Evolutionary conservation across 164 flowering plant species (phyloP), one percentile per base, ranked within the genome.

Genomic region (Piper longum): DNA sequence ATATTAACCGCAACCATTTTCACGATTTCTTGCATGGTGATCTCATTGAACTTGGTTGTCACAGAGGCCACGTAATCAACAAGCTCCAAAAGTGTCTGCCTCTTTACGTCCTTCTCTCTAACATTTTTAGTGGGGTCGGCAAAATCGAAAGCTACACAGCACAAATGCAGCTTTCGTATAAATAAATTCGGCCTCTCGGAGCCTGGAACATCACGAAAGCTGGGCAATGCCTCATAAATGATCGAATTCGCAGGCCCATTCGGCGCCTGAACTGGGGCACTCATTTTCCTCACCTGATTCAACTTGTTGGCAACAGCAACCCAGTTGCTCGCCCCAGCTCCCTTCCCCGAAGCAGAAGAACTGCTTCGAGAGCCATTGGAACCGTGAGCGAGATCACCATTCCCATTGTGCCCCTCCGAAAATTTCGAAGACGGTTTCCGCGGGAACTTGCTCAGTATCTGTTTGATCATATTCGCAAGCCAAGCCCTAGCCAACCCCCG

Each of bases 81-180:
- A 43, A 88, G 85, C 75, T 88, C 91, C 54, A 85, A 83, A 77
- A 88, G 70, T 26, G 89, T 84, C 71, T 82, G 89, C 71, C 89
- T 54, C 82, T 88, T 87, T 43, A 83, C 69, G 19, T 87, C 95
- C 71, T 87, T 87, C 72, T 85, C 91, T 57, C 74, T 84, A 16
- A 83, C 70, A 69, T 83, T 83, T 78, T 83, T 80, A 11, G 83
- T 62, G 3, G 85, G 82, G 68, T 88, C 89, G 7, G 54, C 71
- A 64, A 88, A 88, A 74, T 88, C 95, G 71, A 88, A 88, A 62
- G 84, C 72, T 17, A 85, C 78, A 64, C 84, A 85, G 40, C 92
- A 88, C 83, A 85, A 73, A 54, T 75, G 79, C 78, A 88, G 67
- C 79, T 88, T 88, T 76, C 72, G 71, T 16, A 82, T 75, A 54